Base-by-base conservation (phyloP, 768 basidiomycete genomes). In the Cyathus striatus region DNA sequence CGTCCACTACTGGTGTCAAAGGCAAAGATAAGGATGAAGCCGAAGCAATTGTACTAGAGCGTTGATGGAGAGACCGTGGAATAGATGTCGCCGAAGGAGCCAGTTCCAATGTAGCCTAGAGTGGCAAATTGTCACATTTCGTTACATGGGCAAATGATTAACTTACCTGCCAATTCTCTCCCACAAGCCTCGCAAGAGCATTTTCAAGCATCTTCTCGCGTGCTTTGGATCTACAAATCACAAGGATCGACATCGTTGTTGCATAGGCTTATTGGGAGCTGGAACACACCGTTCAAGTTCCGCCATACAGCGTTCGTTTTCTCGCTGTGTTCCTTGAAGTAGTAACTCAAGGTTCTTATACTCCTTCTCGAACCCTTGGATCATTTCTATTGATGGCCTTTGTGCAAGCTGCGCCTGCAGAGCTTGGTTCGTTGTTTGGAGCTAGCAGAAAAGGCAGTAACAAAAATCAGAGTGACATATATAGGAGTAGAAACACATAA, bases 251-350 rank as follows among this genome's bases (percentile, higher is more conserved):
- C 26, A 38, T 39, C 23, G 18, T 32, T 21, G n/a, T 3, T 12
- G 20, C 23, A 44, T 23, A 41, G 23, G 27, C 9, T 40, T 12
- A 36, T 13, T 38, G 33, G 23, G 12, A 14, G 22, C 32, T 37
- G 12, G 38, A 16, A 63, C 68, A 39, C 44, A 82, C 85, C 82
- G 71, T 43, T 90, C 88, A 2, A 89, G 68, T 45, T 90, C 86
- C 0, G 77, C 70, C 89, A 91, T 90, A 48, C 82, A 85, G 38
- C 83, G 72, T 51, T 90, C 88, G 53, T 92, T 92, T 65, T 92
- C 90, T 39, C 87, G 68, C 49, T 90, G 87, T 0, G 89, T 90
- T 0, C 88, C 89, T 46, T 86, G 78, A 0, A 90, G 62, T 3
- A 91, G 66, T 14, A 91, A 66, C 27, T 90, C 89, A 1, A 90